phyloP scores from a whole-genome alignment of 2,329 filamentous ascomycete species.

The Penicillium sp. region DNA sequence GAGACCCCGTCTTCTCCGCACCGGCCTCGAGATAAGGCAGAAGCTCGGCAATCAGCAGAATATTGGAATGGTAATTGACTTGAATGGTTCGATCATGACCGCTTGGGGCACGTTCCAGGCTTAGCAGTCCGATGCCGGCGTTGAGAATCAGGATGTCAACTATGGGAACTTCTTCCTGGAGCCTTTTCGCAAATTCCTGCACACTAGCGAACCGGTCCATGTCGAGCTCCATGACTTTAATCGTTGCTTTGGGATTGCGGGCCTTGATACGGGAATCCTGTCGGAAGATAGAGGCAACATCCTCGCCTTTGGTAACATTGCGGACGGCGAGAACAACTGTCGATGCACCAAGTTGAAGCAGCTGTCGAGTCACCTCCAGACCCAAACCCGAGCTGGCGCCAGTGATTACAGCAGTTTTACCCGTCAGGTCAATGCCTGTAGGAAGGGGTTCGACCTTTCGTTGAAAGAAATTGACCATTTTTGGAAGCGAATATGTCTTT shows the following conservation, averaged over 20 bases:
- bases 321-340: too few relatives aligned
- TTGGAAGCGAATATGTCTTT: too few relatives aligned
- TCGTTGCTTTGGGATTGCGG: background rate
- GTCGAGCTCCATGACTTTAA: background rate
- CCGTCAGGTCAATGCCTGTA: slow-evolving; percentile 16
- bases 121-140: slow-evolving; percentile 22
- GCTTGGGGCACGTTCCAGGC: slow-evolving; percentile 18
- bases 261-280: background rate
- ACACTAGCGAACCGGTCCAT: background rate
- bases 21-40: slow-evolving; percentile 33
- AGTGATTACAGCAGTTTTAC: slow-evolving; percentile 32
- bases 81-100: slow-evolving; percentile 47
- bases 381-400: slow-evolving; percentile 33
- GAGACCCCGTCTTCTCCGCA: slow-evolving; percentile 14
- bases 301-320: too few relatives aligned
- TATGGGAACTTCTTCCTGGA: background rate
- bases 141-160: slow-evolving; percentile 31
- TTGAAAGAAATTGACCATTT: background rate
- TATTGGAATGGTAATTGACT: slow-evolving; percentile 36
- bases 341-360: too few relatives aligned
- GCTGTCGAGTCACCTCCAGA: slow-evolving; percentile 22
- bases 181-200: background rate
- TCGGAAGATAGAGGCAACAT: too few relatives aligned
- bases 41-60: slow-evolving; percentile 28
- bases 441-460: background rate